Conservation (phyloP, 352 stramenopile genomes). For the Pythium monospermum region DNA sequence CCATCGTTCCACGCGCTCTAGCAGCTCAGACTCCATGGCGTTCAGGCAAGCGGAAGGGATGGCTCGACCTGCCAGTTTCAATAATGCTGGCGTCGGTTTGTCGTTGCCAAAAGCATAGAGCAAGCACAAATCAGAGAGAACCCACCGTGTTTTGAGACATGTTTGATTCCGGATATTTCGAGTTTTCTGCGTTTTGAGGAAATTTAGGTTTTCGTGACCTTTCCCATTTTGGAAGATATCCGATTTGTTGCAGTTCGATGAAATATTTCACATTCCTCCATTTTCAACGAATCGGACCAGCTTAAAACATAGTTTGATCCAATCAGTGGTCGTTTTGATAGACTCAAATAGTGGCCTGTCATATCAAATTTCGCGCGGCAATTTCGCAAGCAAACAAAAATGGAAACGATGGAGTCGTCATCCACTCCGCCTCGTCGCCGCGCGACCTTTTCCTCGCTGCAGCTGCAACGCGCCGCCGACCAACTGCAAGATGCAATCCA, state of each 20-base stretch:
- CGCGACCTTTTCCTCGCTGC: constrained; percentile 19
- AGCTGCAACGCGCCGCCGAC: constrained; percentile 41
- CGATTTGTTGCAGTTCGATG: not conserved
- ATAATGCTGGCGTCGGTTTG: no score
- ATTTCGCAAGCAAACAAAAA: not conserved
- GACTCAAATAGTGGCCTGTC: not conserved
- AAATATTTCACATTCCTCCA: constrained; percentile 2
- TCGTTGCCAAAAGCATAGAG: no score
- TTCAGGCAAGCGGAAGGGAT: no score
- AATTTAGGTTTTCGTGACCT: constrained; percentile 8
- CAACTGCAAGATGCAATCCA: constrained; percentile 50
- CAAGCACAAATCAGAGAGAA: not conserved
- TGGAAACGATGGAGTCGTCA: constrained; percentile 1
- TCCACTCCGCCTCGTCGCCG: constrained; percentile 1
- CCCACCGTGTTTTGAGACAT: constrained; percentile 17
- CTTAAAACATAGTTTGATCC: not conserved
- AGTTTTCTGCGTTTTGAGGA: constrained; percentile 1
- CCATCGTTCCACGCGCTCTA: constrained; percentile 72
- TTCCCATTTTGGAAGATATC: constrained; percentile 20
- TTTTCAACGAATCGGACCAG: constrained; percentile 9
- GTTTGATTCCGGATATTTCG: not conserved
- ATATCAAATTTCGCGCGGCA: not conserved
- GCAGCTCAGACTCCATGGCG: constrained; percentile 64
- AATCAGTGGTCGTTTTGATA: not conserved
- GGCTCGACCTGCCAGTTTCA: no score